Base-by-base conservation (phyloP, 306 rosid species). In the Vachellia collinsii region DNA sequence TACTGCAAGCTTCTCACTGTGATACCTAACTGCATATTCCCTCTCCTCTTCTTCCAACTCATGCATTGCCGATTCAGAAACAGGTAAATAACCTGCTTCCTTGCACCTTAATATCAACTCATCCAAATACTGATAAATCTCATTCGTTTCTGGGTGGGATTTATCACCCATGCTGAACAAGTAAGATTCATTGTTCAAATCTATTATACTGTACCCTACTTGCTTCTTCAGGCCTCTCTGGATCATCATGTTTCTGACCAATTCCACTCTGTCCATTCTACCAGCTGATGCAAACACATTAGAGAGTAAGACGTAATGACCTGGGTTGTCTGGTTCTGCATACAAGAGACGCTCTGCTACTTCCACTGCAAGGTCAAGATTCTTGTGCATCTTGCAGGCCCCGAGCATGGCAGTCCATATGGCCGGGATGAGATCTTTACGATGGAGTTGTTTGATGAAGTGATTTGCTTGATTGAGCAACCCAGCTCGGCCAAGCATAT, bases 41-140 rank as follows among this genome's bases (percentile, higher is more conserved):
- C 86, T 92, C 88, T 94, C 98, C 70, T 94, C 97, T 62, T 88
- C 97, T 80, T 91, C 98, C 88, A 94, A 50, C 86, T 94, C 97
- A 17, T 92, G 97, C 94, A 94, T 82, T 41, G 86, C 93, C 1
- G 85, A 86, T 51, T 86, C 92, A 0, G 86, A 74, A 23, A 77
- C 76, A 1, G 94, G 85, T 7, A 79, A 79, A 81, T 91, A 94
- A 19, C 98, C 97, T 1, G 86, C 90, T 83, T 88, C 94, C 88
- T 85, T 82, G 85, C 98, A 92, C 75, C 86, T 83, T 80, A 81
- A 44, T 37, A 92, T 89, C 88, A 94, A 68, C 22, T 84, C 90
- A 72, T 94, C 97, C 83, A 94, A 77, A 74, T 84, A 88, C 66
- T 16, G 74, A 74, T 89, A 92, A 62, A 92, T 85, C 53, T 83